Percentiles rank a stretch among this genome's conserved stretches.
Evolutionary conservation across 306 rosid genomes (phyloP).

Genomic region (Cajanus cajan): DNA sequence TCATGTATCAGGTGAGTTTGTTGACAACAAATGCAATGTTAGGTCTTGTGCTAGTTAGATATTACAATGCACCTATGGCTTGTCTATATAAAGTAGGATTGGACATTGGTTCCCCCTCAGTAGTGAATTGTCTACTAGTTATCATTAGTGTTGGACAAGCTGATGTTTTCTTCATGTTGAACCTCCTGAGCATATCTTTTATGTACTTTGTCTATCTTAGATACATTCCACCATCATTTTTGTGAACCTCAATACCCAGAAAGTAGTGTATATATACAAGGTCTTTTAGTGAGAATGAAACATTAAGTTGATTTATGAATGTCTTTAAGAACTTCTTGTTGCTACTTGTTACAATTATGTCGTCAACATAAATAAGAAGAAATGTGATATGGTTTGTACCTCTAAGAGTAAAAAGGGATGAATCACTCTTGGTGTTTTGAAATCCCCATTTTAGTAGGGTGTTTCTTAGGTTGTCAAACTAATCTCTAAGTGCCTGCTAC

Average conservation of each 20-base stretch:
- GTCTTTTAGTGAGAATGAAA: neutral
- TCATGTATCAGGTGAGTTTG: neutral
- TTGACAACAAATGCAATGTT: neutral
- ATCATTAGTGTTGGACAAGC: neutral
- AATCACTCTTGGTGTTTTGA: neutral
- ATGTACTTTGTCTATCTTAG: neutral
- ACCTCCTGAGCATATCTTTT: neutral
- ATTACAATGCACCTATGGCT: no score
- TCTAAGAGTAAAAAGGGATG: neutral
- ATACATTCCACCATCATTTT: neutral
- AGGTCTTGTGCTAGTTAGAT: no score
- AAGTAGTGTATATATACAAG: neutral
- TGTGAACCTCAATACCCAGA: neutral
- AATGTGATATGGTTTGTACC: neutral
- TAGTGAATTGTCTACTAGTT: no score
- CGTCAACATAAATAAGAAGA: neutral
- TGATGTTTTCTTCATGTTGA: neutral
- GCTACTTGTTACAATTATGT: neutral
- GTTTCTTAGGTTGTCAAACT: no score
- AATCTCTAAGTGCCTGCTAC: no score
- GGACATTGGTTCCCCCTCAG: no score
- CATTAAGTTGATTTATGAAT: neutral
- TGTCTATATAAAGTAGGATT: no score
- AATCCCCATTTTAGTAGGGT: neutral
- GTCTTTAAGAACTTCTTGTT: neutral